These are phyloP conservation scores for Claviceps humidiphila DNA, from an alignment of 2,329 filamentous ascomycete genomes.

Conservation along the genomic window DNA sequence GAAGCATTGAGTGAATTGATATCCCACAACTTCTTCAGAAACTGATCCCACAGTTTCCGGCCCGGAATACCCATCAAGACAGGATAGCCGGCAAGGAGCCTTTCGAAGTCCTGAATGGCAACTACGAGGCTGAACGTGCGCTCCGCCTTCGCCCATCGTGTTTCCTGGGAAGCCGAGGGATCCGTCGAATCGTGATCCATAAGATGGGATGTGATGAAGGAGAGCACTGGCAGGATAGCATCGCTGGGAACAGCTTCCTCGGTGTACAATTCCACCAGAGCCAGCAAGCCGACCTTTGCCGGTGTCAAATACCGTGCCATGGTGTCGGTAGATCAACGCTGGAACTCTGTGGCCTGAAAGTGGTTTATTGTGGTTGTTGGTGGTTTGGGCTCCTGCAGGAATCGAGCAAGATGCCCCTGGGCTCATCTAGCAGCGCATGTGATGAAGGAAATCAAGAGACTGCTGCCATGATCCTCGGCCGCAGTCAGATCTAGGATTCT, in stretches of 20 bases:
- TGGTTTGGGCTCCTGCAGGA: neutral
- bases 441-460: neutral
- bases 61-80: slow-evolving; percentile 51
- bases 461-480: neutral
- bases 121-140: slow-evolving; percentile 38
- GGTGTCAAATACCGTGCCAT: slow-evolving; percentile 84
- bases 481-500: neutral
- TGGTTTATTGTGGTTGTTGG: neutral
- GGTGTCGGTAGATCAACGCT: neutral
- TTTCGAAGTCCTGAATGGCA: slow-evolving; percentile 45
- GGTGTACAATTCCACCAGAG: slow-evolving; percentile 69
- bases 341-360: neutral
- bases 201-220: slow-evolving; percentile 63
- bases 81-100: slow-evolving; percentile 37
- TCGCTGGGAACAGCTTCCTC: slow-evolving; percentile 54
- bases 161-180: slow-evolving; percentile 12
- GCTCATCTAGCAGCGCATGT: neutral
- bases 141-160: slow-evolving; percentile 35
- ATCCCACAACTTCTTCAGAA: slow-evolving; percentile 70
- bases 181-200: slow-evolving; percentile 32
- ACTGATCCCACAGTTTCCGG: slow-evolving; percentile 73
- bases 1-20: slow-evolving; percentile 72
- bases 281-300: slow-evolving; percentile 70
- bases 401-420: neutral
- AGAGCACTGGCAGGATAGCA: slow-evolving; percentile 62